These are phyloP conservation scores for Pseudonectria foliicola DNA, from an alignment of 2,329 filamentous ascomycete species.

Conservation along the genomic window DNA sequence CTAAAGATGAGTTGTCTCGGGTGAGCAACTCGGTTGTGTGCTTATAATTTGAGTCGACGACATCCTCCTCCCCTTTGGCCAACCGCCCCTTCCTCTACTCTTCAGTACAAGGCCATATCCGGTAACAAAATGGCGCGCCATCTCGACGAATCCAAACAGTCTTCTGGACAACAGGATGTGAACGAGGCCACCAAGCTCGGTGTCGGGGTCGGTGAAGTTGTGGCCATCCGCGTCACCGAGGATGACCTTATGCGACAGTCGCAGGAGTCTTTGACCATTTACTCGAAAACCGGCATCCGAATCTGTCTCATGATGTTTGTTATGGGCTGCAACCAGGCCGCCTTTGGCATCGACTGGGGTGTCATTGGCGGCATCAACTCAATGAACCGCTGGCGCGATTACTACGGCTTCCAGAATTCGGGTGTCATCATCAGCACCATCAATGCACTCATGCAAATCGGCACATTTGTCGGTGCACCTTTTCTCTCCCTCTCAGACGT, in stretches of 20 bases:
- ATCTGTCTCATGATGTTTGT: constrained; percentile 13
- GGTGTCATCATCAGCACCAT: constrained; percentile 15
- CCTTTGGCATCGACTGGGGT: constrained; percentile 18
- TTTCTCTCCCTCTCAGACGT: constrained; percentile 14
- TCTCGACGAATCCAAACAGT: not conserved
- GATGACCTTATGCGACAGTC: constrained; percentile 16
- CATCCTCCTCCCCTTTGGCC: no score
- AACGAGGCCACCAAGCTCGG: constrained; percentile 13
- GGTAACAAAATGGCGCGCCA: not conserved
- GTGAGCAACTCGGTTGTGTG: no score
- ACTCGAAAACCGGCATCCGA: constrained; percentile 13
- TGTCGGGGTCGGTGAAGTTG: constrained; percentile 14
- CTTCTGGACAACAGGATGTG: constrained; percentile 12
- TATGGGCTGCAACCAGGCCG: constrained; percentile 9
- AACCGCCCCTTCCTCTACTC: no score
- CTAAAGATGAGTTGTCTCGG: no score
- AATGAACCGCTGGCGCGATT: constrained; percentile 13
- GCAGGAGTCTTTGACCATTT: constrained; percentile 7
- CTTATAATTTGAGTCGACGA: no score
- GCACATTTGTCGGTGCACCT: constrained; percentile 15
- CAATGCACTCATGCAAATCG: constrained; percentile 18
- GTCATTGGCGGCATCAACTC: constrained; percentile 18
- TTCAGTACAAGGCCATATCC: no score
- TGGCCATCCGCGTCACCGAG: constrained; percentile 14
- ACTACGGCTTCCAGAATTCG: constrained; percentile 15